Conservation (phyloP, 2,329 filamentous ascomycete species). For the Monosporascus sp. region DNA sequence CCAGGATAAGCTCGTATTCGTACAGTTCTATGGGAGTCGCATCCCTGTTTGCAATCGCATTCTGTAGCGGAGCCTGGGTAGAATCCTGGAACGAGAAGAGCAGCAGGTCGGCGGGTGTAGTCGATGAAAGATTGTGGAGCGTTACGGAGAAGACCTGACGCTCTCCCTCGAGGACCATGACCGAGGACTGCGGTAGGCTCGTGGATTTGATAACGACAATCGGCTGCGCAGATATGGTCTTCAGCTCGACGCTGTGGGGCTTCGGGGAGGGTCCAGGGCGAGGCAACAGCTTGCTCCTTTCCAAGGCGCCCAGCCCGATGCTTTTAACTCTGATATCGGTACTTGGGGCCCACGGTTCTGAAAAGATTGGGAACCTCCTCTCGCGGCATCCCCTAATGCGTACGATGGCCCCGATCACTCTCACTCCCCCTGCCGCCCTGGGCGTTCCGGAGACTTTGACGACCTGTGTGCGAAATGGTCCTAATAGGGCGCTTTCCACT, state of each 20-base stretch:
- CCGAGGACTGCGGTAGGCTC: conserved; percentile 73
- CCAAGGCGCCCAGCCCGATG: conserved; percentile 60
- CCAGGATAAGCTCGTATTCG: conserved; percentile 77
- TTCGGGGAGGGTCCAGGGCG: conserved; percentile 40
- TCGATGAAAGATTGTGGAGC: conserved; percentile 68
- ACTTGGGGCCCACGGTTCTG: conserved; percentile 67
- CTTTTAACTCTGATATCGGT: conserved; percentile 70
- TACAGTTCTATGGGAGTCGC: conserved; percentile 75
- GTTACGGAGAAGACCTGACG: conserved; percentile 71
- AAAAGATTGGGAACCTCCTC: conserved; percentile 79
- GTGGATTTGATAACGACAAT: conserved; percentile 69
- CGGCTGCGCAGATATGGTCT: conserved; percentile 76
- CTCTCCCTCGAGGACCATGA: conserved; percentile 94
- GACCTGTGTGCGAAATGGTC: conserved; percentile 78
- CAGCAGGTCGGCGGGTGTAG: conserved; percentile 74
- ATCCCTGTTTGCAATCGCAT: conserved; percentile 70
- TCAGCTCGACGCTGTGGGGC: conserved; percentile 54
- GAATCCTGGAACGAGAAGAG: conserved; percentile 89
- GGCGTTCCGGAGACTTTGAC: conserved; percentile 68
- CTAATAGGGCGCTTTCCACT: conserved; percentile 62
- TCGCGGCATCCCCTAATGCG: conserved; percentile 78
- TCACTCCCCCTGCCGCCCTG: conserved; percentile 60
- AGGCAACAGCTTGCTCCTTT: conserved; percentile 36
- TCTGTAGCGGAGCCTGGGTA: conserved; percentile 70
- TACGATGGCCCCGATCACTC: conserved; percentile 72